A percentile compares a stretch with the other conserved stretches of the same genome.
Evolutionary conservation across 805 yeast genomes (phyloP).

Genomic region (Wickerhamiella galacta): DNA sequence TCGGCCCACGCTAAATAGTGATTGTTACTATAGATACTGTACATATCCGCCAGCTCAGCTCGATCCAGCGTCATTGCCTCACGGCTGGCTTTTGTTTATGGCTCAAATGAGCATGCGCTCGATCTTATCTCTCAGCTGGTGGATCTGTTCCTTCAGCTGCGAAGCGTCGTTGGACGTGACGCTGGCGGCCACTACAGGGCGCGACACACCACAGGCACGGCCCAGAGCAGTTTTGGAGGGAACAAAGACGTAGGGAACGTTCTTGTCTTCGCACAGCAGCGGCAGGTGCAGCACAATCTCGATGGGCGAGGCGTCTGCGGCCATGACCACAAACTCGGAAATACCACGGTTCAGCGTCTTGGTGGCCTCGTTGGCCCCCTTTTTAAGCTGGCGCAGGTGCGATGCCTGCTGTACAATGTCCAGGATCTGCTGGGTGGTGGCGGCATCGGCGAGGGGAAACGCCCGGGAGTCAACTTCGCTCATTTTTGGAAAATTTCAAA

Average conservation of each 20-base stretch:
- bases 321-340: conserved; percentile 97
- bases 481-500: conserved; percentile 1
- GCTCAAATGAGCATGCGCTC: conserved; percentile 82
- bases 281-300: conserved; percentile 97
- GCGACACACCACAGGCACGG: conserved; percentile 99
- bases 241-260: conserved; percentile 97
- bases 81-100: conserved; percentile 5
- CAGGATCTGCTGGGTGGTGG: conserved; percentile 86
- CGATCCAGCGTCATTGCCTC: conserved; percentile 12
- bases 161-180: conserved; percentile 98
- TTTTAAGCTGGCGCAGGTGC: conserved; percentile 93
- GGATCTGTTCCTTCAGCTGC: conserved; percentile 91
- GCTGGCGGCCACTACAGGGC: conserved; percentile 98
- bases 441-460: conserved; percentile 96
- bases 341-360: conserved; percentile 99
- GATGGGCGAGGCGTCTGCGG: conserved; percentile 98
- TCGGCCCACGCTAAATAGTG: too few relatives aligned
- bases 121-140: conserved; percentile 95
- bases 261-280: conserved; percentile 95
- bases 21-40: too few relatives aligned
- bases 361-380: conserved; percentile 99
- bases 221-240: conserved; percentile 98
- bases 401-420: conserved; percentile 97
- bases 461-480: conserved; percentile 61
- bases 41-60: conserved; percentile 8